Base-by-base conservation (phyloP, 2,329 filamentous ascomycete genomes). In the Alternaria gaisen region DNA sequence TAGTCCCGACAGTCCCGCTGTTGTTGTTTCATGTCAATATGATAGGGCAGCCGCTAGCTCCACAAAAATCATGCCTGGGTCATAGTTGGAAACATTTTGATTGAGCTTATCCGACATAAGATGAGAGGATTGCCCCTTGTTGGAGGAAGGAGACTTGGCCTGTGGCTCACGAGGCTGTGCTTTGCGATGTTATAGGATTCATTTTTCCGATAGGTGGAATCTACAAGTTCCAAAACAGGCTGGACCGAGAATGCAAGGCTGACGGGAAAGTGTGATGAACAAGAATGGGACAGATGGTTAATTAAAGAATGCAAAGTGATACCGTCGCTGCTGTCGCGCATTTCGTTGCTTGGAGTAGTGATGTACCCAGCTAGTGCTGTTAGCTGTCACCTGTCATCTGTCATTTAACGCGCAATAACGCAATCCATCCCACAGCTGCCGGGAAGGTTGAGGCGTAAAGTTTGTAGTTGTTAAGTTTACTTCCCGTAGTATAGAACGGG, bases 121-220 rank as follows among this genome's bases (percentile, higher is more conserved):
- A 57, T 53, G 47, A 53, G 26, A 42, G 28, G 42, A 43, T 32
- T 41, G 14, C 18, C 42, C 18, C 34, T 32, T 32, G 24, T 24
- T 26, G 20, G 20, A 22, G 11, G 34, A 4, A 11, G 20, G 2
- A n/a, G 50, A 30, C 40, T 40, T 42, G 53, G 46, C 22, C 4
- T 40, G 18, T 24, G 46, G 44, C 22, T 51, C 30, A 36, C 30
- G 40, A 20, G 53, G 28, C 22, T 55, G 26, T 50, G 42, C 26
- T 54, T 4, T 14, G 46, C 32, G 10, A 38, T 44, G 24, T 47
- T 18, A 12, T 20, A 42, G 46, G 38, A 51, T 20, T n/a, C 8
- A 41, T 51, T 40, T 40, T 22, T 56, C 57, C 57, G 38, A 60
- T 60, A 60, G 57, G 57, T 56, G 53, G 44, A 56, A 22, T 26